Conservation (phyloP, 2,329 filamentous ascomycete genomes). For the Aspergillus quadricinctus region DNA sequence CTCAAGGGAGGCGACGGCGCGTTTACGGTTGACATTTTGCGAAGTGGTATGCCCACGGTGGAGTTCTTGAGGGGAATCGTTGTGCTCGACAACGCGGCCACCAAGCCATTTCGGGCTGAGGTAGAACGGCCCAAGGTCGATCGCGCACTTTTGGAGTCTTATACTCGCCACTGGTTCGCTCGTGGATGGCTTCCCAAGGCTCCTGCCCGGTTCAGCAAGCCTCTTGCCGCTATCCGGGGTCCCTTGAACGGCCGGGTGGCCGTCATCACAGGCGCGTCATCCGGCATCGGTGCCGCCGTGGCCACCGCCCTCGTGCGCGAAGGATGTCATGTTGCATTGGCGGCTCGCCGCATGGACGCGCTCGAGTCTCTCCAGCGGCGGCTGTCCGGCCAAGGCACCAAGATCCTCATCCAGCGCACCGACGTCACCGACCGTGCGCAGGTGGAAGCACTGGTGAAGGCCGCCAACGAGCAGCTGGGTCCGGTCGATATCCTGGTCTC, state of each 20-base stretch:
- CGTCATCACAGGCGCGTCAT: conserved; percentile 74
- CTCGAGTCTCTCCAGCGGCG: conserved; percentile 64
- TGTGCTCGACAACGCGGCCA: conserved; percentile 67
- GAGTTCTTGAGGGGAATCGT: conserved; percentile 68
- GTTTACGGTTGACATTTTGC: conserved; percentile 74
- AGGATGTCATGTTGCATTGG: conserved; percentile 68
- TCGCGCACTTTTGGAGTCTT: conserved; percentile 66
- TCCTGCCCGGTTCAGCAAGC: conserved; percentile 50
- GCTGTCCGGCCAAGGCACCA: conserved; percentile 55
- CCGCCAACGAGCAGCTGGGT: conserved; percentile 60
- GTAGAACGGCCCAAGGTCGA: conserved; percentile 68
- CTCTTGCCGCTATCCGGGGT: conserved; percentile 46
- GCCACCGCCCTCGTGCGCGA: conserved; percentile 64
- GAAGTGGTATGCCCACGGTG: conserved; percentile 72
- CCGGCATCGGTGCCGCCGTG: conserved; percentile 73
- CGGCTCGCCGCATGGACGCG: conserved; percentile 64
- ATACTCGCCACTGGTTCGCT: conserved; percentile 75
- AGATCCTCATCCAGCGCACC: conserved; percentile 64
- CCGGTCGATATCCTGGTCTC: conserved; percentile 74
- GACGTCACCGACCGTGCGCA: conserved; percentile 66
- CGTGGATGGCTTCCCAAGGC: conserved; percentile 68
- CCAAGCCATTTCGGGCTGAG: conserved; percentile 54
- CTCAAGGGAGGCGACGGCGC: conserved; percentile 64
- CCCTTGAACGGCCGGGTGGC: conserved; percentile 66
- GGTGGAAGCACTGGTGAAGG: conserved; percentile 61